These are phyloP conservation scores for Geranium incanum DNA, from an alignment of 441 rosid genomes.

Conservation along the genomic window DNA sequence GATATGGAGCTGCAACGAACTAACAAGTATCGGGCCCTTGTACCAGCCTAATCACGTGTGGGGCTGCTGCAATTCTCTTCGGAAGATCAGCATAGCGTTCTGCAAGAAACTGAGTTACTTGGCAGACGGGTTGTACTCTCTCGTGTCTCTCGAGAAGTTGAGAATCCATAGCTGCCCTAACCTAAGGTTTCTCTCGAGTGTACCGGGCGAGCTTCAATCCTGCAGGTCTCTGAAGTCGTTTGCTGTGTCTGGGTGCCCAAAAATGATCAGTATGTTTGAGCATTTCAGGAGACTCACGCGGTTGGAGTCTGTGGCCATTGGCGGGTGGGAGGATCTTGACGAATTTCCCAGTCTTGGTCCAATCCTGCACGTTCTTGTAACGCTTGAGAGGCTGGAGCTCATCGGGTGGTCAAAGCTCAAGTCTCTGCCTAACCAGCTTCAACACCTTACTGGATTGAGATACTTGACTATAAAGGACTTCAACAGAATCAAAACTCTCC, in stretches of 20 bases:
- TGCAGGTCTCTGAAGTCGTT: conserved; percentile 16
- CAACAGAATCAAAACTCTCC: conserved; percentile 17
- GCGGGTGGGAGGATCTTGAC: conserved; percentile 15
- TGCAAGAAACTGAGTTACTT: neutral
- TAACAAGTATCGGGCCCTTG: conserved; percentile 3
- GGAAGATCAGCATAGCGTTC: conserved; percentile 1
- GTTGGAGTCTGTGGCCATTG: conserved; percentile 18
- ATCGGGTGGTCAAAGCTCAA: conserved; percentile 14
- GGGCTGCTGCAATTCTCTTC: conserved; percentile 8
- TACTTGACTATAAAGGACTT: neutral
- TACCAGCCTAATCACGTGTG: neutral
- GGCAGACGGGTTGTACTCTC: neutral
- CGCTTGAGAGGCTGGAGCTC: conserved; percentile 10
- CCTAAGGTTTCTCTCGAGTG: conserved; percentile 10
- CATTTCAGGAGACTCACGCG: conserved; percentile 12
- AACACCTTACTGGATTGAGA: conserved; percentile 19
- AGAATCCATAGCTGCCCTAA: neutral
- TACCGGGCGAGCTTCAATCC: conserved; percentile 13
- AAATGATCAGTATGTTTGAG: conserved; percentile 6
- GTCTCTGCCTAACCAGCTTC: conserved; percentile 27
- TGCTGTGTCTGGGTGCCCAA: neutral
- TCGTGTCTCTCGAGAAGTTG: conserved; percentile 14
- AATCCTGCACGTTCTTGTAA: conserved; percentile 10
- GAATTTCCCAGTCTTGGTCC: conserved; percentile 17
- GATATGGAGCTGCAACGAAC: conserved; percentile 1